Percentiles rank a stretch among this genome's conserved stretches.
Conservation (phyloP, 345 rosid species). For the Draba incana region DNA sequence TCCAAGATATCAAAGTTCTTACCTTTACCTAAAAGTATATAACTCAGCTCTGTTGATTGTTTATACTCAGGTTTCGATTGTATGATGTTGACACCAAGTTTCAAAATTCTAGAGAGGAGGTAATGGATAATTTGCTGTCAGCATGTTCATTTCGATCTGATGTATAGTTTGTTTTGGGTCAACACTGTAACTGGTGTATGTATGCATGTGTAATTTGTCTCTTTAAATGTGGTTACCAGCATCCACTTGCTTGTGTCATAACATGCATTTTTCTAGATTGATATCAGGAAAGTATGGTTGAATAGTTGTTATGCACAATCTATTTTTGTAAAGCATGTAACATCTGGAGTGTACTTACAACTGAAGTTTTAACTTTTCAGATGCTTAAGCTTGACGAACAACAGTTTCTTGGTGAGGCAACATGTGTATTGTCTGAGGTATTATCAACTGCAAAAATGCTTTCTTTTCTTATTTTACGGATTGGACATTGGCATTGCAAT, state of each 20-base stretch:
- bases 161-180: too few species aligned
- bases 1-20: neutral
- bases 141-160: slow-evolving; percentile 8
- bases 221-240: slow-evolving; percentile 2
- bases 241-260: slow-evolving; percentile 4
- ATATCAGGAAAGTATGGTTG: neutral
- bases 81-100: slow-evolving; percentile 75
- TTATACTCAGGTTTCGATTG: slow-evolving; percentile 61
- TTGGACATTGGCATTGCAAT: neutral
- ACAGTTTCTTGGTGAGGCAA: slow-evolving; percentile 81
- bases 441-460: slow-evolving; percentile 16
- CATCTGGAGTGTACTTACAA: slow-evolving; percentile 16
- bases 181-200: neutral
- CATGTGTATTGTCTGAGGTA: slow-evolving; percentile 70
- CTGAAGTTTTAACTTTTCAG: slow-evolving; percentile 46
- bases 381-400: slow-evolving; percentile 61
- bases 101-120: slow-evolving; percentile 71
- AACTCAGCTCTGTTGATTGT: slow-evolving; percentile 2
- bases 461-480: neutral
- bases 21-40: slow-evolving; percentile 11
- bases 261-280: slow-evolving; percentile 1
- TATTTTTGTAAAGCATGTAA: neutral
- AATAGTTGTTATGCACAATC: neutral
- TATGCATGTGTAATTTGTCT: neutral
- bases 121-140: slow-evolving; percentile 28